Evolutionary conservation across 1,284 basidiomycete species (phyloP), one percentile per base, ranked within the genome.

Genomic region (Puccinia triticina): DNA sequence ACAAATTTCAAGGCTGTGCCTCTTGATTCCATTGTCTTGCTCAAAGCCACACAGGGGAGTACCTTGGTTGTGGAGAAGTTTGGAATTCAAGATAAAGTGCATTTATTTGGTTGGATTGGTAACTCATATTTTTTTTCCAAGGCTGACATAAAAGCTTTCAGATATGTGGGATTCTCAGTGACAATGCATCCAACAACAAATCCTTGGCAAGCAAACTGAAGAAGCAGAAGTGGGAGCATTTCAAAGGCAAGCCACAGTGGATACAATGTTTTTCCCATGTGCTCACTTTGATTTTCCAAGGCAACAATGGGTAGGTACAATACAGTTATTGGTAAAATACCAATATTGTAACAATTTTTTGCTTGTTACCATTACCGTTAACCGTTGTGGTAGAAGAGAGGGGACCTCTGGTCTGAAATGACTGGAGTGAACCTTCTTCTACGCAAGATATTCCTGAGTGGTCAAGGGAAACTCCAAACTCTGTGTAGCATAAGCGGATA

Each of bases 51-150:
- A 64, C 61, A 8, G 61, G 61, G 4, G 14, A 64, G 4, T 64
- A 64, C 61, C 26, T 64, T 23, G 61, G 61, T 64, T 64, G 61
- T 64, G 26, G 61, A 64, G 12, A 64, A 64, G 34, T 64, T 64
- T 37, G 34, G 26, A 7, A 5, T 64, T 64, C 18, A 55, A 21
- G 11, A 55, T 12, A 55, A 55, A 21, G 53, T 55, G 23, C 23
- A n/a, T 4, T 8, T 55, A 12, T n/a, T 55, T n/a, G 10, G 10
- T 21, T 55, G 53, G 53, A 12, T 55, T 8, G 7, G 18, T 21
- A 4, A 4, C 5, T 8, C 23, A n/a, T 8, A 21, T 16, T 55
- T 55, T 16, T 55, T 55, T 55, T 46, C 53, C 53, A 21, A n/a
- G 14, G 53, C 53, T 55, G 53, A 55, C 53, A 8, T 12, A 55